Evolutionary conservation across 2,329 filamentous ascomycete species (phyloP).

Genomic region (Pyrenochaeta sp.): DNA sequence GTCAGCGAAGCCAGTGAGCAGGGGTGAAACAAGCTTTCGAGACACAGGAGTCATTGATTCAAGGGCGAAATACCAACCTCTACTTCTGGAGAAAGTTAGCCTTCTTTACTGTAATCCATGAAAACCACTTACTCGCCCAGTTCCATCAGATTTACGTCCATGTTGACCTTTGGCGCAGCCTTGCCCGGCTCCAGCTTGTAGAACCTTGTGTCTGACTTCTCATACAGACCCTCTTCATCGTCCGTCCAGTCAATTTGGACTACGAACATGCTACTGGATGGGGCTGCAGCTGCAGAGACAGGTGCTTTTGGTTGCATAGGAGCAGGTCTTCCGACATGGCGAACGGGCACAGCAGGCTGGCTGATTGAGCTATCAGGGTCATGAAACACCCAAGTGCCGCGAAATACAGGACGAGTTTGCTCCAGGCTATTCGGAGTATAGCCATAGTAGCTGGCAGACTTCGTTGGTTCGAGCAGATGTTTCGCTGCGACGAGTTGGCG

Average conservation of each 20-base stretch:
- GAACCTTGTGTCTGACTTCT: slow-evolving; percentile 35
- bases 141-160: slow-evolving; percentile 47
- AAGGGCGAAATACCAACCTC: slow-evolving; percentile 42
- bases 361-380: slow-evolving; percentile 29
- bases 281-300: neutral
- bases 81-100: slow-evolving; percentile 26
- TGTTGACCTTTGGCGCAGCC: slow-evolving; percentile 23
- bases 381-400: slow-evolving; percentile 39
- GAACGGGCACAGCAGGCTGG: slow-evolving; percentile 8
- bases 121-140: slow-evolving; percentile 33
- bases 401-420: slow-evolving; percentile 32
- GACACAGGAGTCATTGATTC: slow-evolving; percentile 33
- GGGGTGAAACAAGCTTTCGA: slow-evolving; percentile 27
- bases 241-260: slow-evolving; percentile 44
- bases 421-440: slow-evolving; percentile 22
- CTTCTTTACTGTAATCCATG: neutral
- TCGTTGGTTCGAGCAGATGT: slow-evolving; percentile 35
- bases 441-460: slow-evolving; percentile 27
- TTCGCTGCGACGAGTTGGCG: slow-evolving; percentile 23
- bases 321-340: slow-evolving; percentile 18
- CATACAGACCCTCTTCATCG: slow-evolving; percentile 40
- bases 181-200: slow-evolving; percentile 31
- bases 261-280: slow-evolving; percentile 19
- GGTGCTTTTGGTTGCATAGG: slow-evolving; percentile 4
- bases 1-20: slow-evolving; percentile 34